Evolutionary conservation across 225 moss, liverwort and hornwort genomes (phyloP).

Genomic region (Pleurozium schreberi): DNA sequence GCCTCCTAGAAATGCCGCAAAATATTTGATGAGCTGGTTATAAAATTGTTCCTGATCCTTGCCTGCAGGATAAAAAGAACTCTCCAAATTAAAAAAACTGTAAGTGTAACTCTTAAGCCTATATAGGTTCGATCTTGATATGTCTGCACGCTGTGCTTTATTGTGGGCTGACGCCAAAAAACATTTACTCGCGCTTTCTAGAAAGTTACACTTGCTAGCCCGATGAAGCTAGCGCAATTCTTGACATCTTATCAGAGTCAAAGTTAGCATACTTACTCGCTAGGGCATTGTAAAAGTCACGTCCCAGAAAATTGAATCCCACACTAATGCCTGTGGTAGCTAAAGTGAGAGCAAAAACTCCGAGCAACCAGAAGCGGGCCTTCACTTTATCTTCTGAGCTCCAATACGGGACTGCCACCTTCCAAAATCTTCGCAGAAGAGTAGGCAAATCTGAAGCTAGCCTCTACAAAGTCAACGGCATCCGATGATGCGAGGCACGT

Average conservation of each 20-base stretch:
- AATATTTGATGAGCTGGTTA: slow-evolving; percentile 67
- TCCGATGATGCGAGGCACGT: neutral
- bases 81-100: neutral
- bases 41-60: slow-evolving; percentile 78
- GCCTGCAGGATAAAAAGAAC: slow-evolving; percentile 23
- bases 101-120: neutral
- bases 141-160: neutral
- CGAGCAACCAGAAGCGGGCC: slow-evolving; percentile 63
- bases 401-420: slow-evolving; percentile 91
- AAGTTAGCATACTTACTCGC: slow-evolving; percentile 54
- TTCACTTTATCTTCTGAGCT: slow-evolving; percentile 81
- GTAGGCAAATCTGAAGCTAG: slow-evolving; percentile 58
- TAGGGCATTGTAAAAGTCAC: slow-evolving; percentile 95
- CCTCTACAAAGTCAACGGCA: slow-evolving; percentile 31
- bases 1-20: slow-evolving; percentile 83
- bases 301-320: slow-evolving; percentile 91
- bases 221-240: neutral
- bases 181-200: neutral
- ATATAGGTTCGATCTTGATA: neutral
- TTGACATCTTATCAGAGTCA: neutral
- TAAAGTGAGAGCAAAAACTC: slow-evolving; percentile 80
- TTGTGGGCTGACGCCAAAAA: neutral
- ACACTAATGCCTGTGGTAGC: slow-evolving; percentile 95
- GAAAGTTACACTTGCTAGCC: neutral
- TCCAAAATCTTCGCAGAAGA: slow-evolving; percentile 66